Base-by-base conservation (phyloP, 768 basidiomycete genomes). In the Termitomyces sp. region DNA sequence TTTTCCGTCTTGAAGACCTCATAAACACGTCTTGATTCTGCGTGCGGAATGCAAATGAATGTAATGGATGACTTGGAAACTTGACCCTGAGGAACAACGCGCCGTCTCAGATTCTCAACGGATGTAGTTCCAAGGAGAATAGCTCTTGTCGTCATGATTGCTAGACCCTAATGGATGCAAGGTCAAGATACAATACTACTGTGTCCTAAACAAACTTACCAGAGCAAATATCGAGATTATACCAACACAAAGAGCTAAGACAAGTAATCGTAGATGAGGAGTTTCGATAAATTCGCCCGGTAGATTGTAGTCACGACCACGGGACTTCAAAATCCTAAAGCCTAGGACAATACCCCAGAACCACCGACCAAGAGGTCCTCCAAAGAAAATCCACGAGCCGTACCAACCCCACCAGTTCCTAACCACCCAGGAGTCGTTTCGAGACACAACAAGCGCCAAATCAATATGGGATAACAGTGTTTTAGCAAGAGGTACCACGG, bases 361-460 rank as follows among this genome's bases (percentile, higher is more conserved):
- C 68, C 71, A 77, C 35, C 77, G 66, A 0, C 77, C 77, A 17
- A 71, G 55, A 26, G 77, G 77, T 17, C 77, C 77, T 35, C 71
- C 73, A 40, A 73, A 65, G 51, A 76, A 62, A 14, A 76, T 66
- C 76, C 76, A 78, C 5, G 77, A 77, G 4, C 72, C 72, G 35
- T 64, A 65, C 71, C 72, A 73, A 34, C 71, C 58, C 77, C 77
- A 78, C 77, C 77, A 78, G 3, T 68, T 53, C 43, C 57, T 28
- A 9, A 52, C 61, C 11, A 67, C 62, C 66, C 69, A 71, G 22
- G 65, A 19, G 57, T 71, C 65, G 3, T 55, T 37, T 43, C 60
- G 64, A 2, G 76, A 76, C 1, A 60, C 55, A 2, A 28, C 22
- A 12, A 74, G 46, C 0, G 73, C 75, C 34, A 61, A 51, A 17